Conservation (phyloP, 2,329 filamentous ascomycete species). For the Penicillium verrucosum region DNA sequence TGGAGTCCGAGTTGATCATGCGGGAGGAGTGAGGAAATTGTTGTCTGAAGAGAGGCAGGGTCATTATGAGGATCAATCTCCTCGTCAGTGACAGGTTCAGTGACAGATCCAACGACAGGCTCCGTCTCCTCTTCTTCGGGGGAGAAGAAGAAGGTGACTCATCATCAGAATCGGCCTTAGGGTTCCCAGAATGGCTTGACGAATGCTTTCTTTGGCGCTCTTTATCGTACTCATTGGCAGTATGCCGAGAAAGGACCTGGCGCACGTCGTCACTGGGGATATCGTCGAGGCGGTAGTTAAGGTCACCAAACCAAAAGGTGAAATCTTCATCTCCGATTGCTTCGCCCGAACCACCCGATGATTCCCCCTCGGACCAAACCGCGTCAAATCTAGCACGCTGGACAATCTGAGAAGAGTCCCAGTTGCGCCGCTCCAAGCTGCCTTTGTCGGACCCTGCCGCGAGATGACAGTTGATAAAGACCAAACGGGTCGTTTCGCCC, state of each 20-base stretch:
- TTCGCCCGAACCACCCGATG: constrained; percentile 56
- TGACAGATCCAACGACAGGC: constrained; percentile 41
- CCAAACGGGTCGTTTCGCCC: constrained; percentile 82
- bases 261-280: constrained; percentile 89
- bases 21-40: constrained; percentile 77
- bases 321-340: constrained; percentile 87
- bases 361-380: constrained; percentile 61
- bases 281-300: constrained; percentile 89
- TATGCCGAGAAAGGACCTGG: constrained; percentile 76
- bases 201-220: constrained; percentile 38
- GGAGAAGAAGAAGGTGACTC: constrained; percentile 4
- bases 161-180: neutral
- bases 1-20: constrained; percentile 82
- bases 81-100: constrained; percentile 55
- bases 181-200: constrained; percentile 1
- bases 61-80: constrained; percentile 71
- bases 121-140: constrained; percentile 7
- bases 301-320: constrained; percentile 91
- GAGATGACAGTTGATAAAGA: constrained; percentile 89
- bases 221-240: constrained; percentile 70
- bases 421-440: constrained; percentile 78
- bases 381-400: constrained; percentile 75
- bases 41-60: constrained; percentile 82
- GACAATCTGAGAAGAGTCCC: constrained; percentile 80
- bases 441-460: constrained; percentile 78